phyloP scores from a whole-genome alignment of 192 early-diverging fungal genomes.

The Endogone sp. region DNA sequence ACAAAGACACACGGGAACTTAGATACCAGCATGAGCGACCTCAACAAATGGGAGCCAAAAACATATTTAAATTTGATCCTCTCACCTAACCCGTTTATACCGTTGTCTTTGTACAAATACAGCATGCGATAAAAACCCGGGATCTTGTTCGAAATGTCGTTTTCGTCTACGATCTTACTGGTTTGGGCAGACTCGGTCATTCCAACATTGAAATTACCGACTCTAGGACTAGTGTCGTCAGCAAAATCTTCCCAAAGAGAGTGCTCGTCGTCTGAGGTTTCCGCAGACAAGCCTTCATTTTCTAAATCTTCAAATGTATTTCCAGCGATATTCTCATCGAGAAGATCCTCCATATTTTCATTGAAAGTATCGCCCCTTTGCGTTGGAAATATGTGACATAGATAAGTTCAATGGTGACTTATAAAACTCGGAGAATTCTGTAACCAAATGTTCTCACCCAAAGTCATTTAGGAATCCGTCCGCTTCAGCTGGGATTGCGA shows the following conservation, averaged over 20 bases:
- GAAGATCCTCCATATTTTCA: too few relatives aligned
- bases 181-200: neutral
- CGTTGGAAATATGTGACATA: neutral
- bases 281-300: neutral
- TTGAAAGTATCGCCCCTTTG: neutral
- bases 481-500: too few relatives aligned
- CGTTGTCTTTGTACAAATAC: constrained; percentile 11
- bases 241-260: too few relatives aligned
- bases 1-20: neutral
- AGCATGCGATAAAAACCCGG: constrained; percentile 14
- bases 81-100: constrained; percentile 10
- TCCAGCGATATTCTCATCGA: too few relatives aligned
- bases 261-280: neutral
- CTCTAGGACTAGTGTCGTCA: too few relatives aligned
- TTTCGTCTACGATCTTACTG: neutral
- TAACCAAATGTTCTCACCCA: neutral
- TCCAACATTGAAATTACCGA: neutral
- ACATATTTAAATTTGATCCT: neutral
- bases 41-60: neutral
- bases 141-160: neutral
- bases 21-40: neutral
- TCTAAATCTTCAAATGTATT: neutral
- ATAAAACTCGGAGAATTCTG: neutral
- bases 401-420: neutral
- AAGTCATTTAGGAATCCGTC: neutral